Evolutionary conservation across 352 stramenopile genomes (phyloP).

Genomic region (Pythium vanterpoolii): DNA sequence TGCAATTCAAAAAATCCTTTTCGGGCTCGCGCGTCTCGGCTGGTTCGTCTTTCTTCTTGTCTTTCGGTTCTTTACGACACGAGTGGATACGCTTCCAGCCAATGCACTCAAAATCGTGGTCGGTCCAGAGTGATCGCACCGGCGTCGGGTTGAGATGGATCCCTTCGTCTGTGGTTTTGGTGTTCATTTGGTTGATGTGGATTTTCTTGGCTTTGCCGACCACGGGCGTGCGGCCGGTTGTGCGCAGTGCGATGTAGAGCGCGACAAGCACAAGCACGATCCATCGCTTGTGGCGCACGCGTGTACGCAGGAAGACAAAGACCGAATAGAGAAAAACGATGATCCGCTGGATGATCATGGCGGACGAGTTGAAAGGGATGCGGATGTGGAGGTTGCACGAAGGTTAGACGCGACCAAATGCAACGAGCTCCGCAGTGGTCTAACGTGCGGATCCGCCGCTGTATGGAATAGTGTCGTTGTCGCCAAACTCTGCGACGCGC

Average conservation of each 20-base stretch:
- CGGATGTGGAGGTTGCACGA: slow-evolving; percentile 1
- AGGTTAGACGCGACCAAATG: slow-evolving; percentile 4
- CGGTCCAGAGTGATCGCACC: slow-evolving; percentile 62
- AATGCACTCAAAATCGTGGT: slow-evolving; percentile 80
- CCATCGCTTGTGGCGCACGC: slow-evolving; percentile 71
- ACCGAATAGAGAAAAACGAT: slow-evolving; percentile 63
- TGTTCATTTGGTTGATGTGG: slow-evolving; percentile 75
- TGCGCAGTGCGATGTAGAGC: slow-evolving; percentile 58
- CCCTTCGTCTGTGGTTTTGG: slow-evolving; percentile 54
- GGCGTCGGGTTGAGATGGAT: slow-evolving; percentile 55
- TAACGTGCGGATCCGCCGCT: not conserved
- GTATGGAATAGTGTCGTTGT: too few species aligned
- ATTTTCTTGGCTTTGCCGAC: slow-evolving; percentile 58
- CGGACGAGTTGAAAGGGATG: not conserved
- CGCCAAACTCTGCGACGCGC: not conserved
- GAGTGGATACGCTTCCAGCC: slow-evolving; percentile 84
- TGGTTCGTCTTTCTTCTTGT: slow-evolving; percentile 31
- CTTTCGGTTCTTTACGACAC: slow-evolving; percentile 45
- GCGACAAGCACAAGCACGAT: slow-evolving; percentile 42
- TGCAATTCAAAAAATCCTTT: slow-evolving; percentile 72
- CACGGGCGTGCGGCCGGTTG: slow-evolving; percentile 50
- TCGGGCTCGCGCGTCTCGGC: slow-evolving; percentile 45
- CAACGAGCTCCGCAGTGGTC: not conserved
- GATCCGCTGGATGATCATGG: slow-evolving; percentile 71
- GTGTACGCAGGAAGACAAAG: slow-evolving; percentile 53